Evolutionary conservation across 129 eudicot species (phyloP), one percentile per base, ranked within the genome.

Genomic region (sunflower (Helianthus annuus)): DNA sequence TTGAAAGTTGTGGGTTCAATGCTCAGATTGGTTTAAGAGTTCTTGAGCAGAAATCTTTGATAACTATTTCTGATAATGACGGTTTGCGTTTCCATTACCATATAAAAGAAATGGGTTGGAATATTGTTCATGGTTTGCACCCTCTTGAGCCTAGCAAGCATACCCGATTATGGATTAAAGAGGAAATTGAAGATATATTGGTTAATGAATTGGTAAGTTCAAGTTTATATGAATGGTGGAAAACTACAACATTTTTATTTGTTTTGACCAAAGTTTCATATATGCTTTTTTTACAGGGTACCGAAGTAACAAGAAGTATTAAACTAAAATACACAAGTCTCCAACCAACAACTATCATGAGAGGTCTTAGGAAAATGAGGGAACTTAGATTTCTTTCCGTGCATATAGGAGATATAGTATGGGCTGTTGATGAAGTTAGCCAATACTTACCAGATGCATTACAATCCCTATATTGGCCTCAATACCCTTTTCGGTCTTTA

Each of bases 21-120:
- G 74, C 74, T 69, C 42, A n/a, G 10, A 54, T 0, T 16, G 64
- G 64, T 29, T 69, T 38, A 16, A 69, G 16, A 52, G 63, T 52
- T 52, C 74, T 69, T 15, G 52, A 69, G 74, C 51, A 69, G 14
- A 69, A 19, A 38, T 70, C 74, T 53, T 48, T 70, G 12, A 70
- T 70, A 53, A 70, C 10, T 15, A 70, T 70, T 19, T 69, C 63
- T 15, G 10, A 36, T 14, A 1, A 0, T 15, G 36, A 10, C 10
- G 0, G 1, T 4, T 36, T 69, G 74, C 17, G 15, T 11, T 52
- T 69, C 36, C 74, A 69, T 69, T 51, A 53, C 64, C 51, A 36
- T 10, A 53, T 69, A 15, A 52, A 34, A 69, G 74, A 69, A 16
- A 36, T 69, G 74, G 74, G 74, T 19, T 19, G 22, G 22, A 19